Percentiles rank a stretch among this genome's conserved stretches.
Evolutionary conservation across 345 rosid species (phyloP).

Genomic region (Dipteronia dyeriana): DNA sequence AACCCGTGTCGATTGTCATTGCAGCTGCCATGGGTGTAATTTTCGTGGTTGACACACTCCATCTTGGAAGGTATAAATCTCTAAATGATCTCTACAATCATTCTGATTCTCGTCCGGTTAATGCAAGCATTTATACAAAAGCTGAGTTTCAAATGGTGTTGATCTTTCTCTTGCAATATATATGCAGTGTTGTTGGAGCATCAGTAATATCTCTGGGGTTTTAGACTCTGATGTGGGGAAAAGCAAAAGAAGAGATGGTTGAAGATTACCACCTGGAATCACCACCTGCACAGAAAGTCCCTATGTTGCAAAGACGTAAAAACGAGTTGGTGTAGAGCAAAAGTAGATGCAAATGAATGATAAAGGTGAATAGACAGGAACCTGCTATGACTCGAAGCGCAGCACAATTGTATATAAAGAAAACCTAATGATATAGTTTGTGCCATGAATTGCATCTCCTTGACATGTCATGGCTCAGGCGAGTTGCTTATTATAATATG

Average conservation of each 20-base stretch:
- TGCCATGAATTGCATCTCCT: not conserved
- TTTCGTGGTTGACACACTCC: constrained; percentile 69
- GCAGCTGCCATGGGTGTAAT: constrained; percentile 73
- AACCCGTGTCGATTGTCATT: constrained; percentile 72
- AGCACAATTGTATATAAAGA: not conserved
- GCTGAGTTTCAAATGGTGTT: not conserved
- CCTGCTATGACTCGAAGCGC: no score
- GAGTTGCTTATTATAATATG: no score
- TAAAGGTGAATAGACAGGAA: no score
- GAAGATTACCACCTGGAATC: constrained; percentile 31
- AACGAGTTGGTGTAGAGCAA: constrained; percentile 35
- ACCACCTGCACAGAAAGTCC: constrained; percentile 29
- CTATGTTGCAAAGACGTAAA: constrained; percentile 59
- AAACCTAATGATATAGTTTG: not conserved
- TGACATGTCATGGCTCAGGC: not conserved
- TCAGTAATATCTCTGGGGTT: constrained; percentile 70
- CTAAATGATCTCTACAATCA: not conserved
- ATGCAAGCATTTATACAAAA: not conserved
- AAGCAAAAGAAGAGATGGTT: constrained; percentile 57
- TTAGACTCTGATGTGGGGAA: constrained; percentile 86
- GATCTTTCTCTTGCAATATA: constrained; percentile 2
- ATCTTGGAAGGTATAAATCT: constrained; percentile 56
- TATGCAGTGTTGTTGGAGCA: constrained; percentile 64
- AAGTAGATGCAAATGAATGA: not conserved
- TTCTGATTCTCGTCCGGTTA: no score